Evolutionary conservation across 192 early-diverging fungal genomes (phyloP).

Genomic region (Obelidium mucronatum): DNA sequence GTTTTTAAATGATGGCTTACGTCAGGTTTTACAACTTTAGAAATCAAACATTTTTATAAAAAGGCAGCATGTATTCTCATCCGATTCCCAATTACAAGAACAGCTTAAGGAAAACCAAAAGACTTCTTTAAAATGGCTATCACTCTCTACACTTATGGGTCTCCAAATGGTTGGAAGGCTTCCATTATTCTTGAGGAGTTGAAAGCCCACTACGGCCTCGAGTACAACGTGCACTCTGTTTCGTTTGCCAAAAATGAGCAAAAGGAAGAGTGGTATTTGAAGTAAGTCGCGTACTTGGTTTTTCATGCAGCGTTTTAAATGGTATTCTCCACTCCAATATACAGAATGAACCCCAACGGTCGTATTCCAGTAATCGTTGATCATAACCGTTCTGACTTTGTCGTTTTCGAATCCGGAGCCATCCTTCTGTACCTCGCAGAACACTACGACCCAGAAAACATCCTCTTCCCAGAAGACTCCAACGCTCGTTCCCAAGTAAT

Average conservation of each 20-base stretch:
- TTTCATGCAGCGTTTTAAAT: too few relatives aligned
- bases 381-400: constrained; percentile 54
- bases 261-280: constrained; percentile 43
- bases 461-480: constrained; percentile 52
- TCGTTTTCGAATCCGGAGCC: constrained; percentile 64
- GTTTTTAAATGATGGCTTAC: too few relatives aligned
- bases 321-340: too few relatives aligned
- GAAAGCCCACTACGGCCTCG: constrained; percentile 18
- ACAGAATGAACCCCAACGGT: constrained; percentile 58
- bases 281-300: too few relatives aligned
- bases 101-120: too few relatives aligned
- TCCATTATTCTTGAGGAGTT: constrained; percentile 60
- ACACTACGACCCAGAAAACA: too few relatives aligned
- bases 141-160: constrained; percentile 49
- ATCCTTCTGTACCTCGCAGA: constrained; percentile 65
- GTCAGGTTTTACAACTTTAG: too few relatives aligned
- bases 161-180: constrained; percentile 61
- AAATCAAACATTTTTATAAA: too few relatives aligned
- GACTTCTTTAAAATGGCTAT: too few relatives aligned
- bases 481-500: constrained; percentile 46
- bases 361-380: constrained; percentile 60
- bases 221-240: constrained; percentile 48
- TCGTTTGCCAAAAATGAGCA: constrained; percentile 52
- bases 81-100: too few relatives aligned
- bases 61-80: too few relatives aligned